Percentiles rank a stretch among this genome's conserved stretches.
Evolutionary conservation across 2,329 filamentous ascomycete genomes (phyloP).

Genomic region (Aspergillus pseudoterreus): DNA sequence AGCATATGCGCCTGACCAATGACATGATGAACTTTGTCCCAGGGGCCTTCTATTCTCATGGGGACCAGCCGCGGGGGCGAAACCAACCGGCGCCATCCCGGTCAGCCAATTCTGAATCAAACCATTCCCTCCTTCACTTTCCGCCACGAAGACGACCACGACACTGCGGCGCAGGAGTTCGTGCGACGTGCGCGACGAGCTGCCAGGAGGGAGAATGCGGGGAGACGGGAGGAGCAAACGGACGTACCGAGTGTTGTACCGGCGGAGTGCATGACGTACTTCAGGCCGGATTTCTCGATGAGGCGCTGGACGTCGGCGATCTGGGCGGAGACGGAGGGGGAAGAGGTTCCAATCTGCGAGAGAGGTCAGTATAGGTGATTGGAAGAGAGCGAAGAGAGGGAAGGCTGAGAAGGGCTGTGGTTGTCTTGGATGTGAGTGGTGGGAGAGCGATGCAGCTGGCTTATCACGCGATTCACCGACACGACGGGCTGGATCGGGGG

Average conservation of each 20-base stretch:
- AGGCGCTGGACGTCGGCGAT: slow-evolving; percentile 86
- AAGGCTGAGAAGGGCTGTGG: neutral
- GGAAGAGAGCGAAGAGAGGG: neutral
- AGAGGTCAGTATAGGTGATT: neutral
- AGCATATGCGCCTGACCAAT: slow-evolving; percentile 82
- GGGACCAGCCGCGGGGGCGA: slow-evolving; percentile 5
- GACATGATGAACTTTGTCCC: slow-evolving; percentile 80
- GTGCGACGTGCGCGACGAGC: neutral
- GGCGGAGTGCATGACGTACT: slow-evolving; percentile 86
- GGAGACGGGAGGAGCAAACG: neutral
- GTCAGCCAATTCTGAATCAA: neutral
- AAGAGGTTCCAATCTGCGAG: slow-evolving; percentile 71
- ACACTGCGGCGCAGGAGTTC: neutral
- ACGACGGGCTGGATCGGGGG: neutral
- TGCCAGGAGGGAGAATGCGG: slow-evolving; percentile 2
- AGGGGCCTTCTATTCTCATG: slow-evolving; percentile 68
- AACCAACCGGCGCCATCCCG: neutral
- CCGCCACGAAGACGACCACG: neutral
- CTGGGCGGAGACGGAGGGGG: slow-evolving; percentile 71
- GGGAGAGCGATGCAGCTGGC: neutral
- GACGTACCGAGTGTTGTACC: slow-evolving; percentile 83
- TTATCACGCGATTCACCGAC: neutral
- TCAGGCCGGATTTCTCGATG: slow-evolving; percentile 73
- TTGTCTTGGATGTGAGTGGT: neutral
- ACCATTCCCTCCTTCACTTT: neutral